Percentiles rank a stretch among this genome's conserved stretches.
Evolutionary conservation across 306 rosid genomes (phyloP).

Genomic region (Alnus rubra): DNA sequence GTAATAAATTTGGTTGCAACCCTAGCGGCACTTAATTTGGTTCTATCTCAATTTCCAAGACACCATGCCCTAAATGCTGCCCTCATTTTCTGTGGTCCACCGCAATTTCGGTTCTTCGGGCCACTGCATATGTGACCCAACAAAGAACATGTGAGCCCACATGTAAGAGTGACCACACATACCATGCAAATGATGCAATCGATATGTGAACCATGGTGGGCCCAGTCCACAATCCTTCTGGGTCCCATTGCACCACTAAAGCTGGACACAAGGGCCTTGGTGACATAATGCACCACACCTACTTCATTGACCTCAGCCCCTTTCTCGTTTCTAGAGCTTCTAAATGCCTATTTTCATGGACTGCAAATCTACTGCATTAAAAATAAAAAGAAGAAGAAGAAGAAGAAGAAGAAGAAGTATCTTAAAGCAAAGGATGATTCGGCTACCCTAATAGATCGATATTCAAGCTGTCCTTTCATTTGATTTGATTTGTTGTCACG

Average conservation of each 20-base stretch:
- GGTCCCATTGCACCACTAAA: constrained; percentile 11
- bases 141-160: constrained; percentile 36
- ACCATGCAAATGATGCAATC: constrained; percentile 4
- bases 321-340: not conserved
- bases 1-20: no score
- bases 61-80: not conserved
- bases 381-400: no score
- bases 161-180: constrained; percentile 17
- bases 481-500: no score
- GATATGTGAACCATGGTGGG: constrained; percentile 26
- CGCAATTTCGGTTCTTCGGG: constrained; percentile 27
- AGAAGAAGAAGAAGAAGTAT: no score
- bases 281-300: constrained; percentile 19
- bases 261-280: constrained; percentile 9
- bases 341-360: no score
- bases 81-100: constrained; percentile 17
- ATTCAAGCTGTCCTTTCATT: no score
- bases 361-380: no score
- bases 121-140: constrained; percentile 21
- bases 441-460: no score
- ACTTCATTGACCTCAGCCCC: not conserved
- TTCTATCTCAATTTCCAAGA: not conserved
- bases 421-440: no score
- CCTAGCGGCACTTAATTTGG: not conserved
- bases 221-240: constrained; percentile 12